Evolutionary conservation across 768 basidiomycete species (phyloP).

Genomic region (Paxillus involutus): DNA sequence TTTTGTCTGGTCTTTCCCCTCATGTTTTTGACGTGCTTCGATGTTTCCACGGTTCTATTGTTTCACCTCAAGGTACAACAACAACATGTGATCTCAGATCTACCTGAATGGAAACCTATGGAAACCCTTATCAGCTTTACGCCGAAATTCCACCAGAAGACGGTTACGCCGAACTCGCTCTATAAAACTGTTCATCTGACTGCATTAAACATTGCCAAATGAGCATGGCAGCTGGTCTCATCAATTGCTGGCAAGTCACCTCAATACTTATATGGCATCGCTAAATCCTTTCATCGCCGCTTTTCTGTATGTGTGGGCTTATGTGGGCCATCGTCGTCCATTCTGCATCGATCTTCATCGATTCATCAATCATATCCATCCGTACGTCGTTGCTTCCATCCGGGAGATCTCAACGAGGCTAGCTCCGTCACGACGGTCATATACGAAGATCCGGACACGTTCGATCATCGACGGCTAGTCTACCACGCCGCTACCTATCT

Average conservation of each 20-base stretch:
- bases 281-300: slow-evolving; percentile 26
- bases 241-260: not conserved
- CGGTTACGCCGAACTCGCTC: not conserved
- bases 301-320: slow-evolving; percentile 14
- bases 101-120: slow-evolving; percentile 7
- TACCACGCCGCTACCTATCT: too few species aligned
- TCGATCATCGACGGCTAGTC: too few species aligned
- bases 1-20: slow-evolving; percentile 18
- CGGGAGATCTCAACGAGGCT: slow-evolving; percentile 16
- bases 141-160: slow-evolving; percentile 17
- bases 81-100: slow-evolving; percentile 27
- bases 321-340: not conserved
- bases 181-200: slow-evolving; percentile 22
- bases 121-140: slow-evolving; percentile 29
- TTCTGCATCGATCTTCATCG: slow-evolving; percentile 8
- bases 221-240: slow-evolving; percentile 15
- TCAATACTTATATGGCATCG: slow-evolving; percentile 4
- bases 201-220: slow-evolving; percentile 15
- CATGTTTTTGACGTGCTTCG: slow-evolving; percentile 28
- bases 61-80: slow-evolving; percentile 19
- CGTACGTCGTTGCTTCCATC: slow-evolving; percentile 10
- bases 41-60: slow-evolving; percentile 16
- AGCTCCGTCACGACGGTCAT: not conserved
- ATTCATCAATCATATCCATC: slow-evolving; percentile 3
- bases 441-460: too few species aligned